Base-by-base conservation (phyloP, 441 rosid species). In the Aquilaria agallochum region DNA sequence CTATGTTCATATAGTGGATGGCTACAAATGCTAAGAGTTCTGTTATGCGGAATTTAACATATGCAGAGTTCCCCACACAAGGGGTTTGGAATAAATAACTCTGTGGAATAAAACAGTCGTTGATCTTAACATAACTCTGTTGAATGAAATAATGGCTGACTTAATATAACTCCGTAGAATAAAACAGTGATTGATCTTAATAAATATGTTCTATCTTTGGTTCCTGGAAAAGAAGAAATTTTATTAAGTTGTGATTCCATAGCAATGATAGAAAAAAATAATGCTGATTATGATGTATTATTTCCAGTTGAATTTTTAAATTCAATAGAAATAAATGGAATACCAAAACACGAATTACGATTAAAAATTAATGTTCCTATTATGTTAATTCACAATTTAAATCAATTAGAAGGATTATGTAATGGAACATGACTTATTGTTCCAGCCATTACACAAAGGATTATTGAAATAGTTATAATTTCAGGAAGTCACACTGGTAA, bases 371-470 rank as follows among this genome's bases (percentile, higher is more conserved):
- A 49, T n/a, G n/a, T 33, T 32, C 47, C 30, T 11, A 20, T 57
- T 2, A 33, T 57, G 46, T 36, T 57, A 20, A 10, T 57, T 2
- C n/a, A 49, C 4, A 57, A 57, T 57, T 10, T 57, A 2, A 15
- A 36, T n/a, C 50, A 57, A 32, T 12, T 14, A 32, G 48, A 10
- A 34, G 60, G 49, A 57, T 57, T 57, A 2, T 57, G 60, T n/a
- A 57, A 57, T 57, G 60, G 50, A 5, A 57, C 60, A 5, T 11
- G 60, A 36, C 12, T 57, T 9, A 32, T 57, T 2, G 9, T 57
- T 5, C 34, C 44, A 5, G 5, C 5, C 2, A 14, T 57, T 27
- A 27, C 48, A 1, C 44, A 11, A 11, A 13, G 27, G 13, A 4
- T 33, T 1, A 57, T 40, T 2, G 46, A 40, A 57, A 49, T 30